Conservation (phyloP, 78 protist genomes). For the Dictyostelium capitatum region DNA sequence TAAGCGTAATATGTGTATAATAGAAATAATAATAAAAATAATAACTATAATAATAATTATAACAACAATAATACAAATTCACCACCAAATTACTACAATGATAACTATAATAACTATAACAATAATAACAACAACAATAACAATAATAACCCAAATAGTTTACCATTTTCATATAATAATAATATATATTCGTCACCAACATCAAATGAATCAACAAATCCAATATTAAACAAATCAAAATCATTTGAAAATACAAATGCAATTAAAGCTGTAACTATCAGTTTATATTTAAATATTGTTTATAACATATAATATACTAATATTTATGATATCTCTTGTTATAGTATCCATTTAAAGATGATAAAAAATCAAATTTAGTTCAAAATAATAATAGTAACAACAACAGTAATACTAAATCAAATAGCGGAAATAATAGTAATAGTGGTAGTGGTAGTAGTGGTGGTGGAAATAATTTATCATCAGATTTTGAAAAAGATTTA, state of each 20-base stretch:
- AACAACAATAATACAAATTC: background rate
- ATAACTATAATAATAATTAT: too few relatives aligned
- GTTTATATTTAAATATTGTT: too few relatives aligned
- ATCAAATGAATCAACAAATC: background rate
- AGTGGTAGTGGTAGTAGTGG: too few relatives aligned
- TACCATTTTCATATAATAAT: background rate
- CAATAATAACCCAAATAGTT: background rate
- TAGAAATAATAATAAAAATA: too few relatives aligned
- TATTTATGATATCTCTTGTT: background rate
- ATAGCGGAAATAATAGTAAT: too few relatives aligned
- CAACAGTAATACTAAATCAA: background rate
- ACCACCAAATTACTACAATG: background rate
- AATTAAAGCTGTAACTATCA: constrained; percentile 8
- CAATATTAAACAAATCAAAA: constrained; percentile 29
- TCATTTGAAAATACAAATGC: constrained; percentile 17
- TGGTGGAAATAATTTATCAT: background rate
- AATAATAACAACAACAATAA: background rate
- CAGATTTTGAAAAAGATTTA: constrained; percentile 72
- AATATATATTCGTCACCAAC: constrained; percentile 4
- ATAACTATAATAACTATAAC: background rate
- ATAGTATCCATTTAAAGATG: constrained; percentile 18
- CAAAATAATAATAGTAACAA: background rate
- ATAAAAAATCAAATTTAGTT: background rate
- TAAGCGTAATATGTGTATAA: too few relatives aligned
- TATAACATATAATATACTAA: background rate